phyloP scores from a whole-genome alignment of 2,329 filamentous ascomycete species.

The Phialocephala subalpina region DNA sequence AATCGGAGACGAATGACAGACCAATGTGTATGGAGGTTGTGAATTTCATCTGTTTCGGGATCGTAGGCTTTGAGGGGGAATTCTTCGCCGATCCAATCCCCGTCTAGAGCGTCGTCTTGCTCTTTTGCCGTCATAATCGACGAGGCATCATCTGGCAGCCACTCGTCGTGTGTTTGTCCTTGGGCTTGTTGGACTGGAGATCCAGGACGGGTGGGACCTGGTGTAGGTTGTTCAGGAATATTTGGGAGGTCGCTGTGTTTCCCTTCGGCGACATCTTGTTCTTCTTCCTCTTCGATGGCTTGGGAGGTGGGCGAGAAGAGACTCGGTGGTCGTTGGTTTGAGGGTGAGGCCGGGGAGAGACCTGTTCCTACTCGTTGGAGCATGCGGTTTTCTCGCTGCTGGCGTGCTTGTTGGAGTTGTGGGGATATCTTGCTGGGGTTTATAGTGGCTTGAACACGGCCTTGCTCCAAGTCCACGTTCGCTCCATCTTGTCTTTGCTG shows the following conservation, averaged over 20 bases:
- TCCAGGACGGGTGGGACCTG: neutral
- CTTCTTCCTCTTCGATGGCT: conserved; percentile 27
- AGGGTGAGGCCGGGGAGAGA: conserved; percentile 13
- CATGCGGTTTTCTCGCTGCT: conserved; percentile 33
- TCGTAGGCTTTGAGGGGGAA: conserved; percentile 35
- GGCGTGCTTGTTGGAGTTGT: conserved; percentile 35
- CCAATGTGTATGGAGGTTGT: conserved; percentile 48
- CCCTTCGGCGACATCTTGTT: conserved; percentile 15
- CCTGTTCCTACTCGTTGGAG: conserved; percentile 21
- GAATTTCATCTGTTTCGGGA: conserved; percentile 36
- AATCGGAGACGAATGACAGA: conserved; percentile 54
- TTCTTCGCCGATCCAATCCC: conserved; percentile 31
- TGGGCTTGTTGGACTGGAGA: neutral
- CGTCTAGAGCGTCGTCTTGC: conserved; percentile 27
- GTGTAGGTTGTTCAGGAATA: conserved; percentile 14
- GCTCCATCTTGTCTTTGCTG: conserved; percentile 46
- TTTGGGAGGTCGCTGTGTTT: conserved; percentile 14
- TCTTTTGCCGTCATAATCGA: conserved; percentile 33
- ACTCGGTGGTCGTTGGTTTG: conserved; percentile 17
- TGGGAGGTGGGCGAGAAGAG: conserved; percentile 23
- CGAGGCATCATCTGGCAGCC: conserved; percentile 32
- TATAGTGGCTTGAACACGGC: conserved; percentile 47
- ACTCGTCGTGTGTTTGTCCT: conserved; percentile 14
- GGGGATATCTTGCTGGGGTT: conserved; percentile 33
- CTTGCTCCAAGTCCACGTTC: conserved; percentile 52